Evolutionary conservation across 1,139 yeast species (phyloP).

Genomic region (Yarrowia galli): DNA sequence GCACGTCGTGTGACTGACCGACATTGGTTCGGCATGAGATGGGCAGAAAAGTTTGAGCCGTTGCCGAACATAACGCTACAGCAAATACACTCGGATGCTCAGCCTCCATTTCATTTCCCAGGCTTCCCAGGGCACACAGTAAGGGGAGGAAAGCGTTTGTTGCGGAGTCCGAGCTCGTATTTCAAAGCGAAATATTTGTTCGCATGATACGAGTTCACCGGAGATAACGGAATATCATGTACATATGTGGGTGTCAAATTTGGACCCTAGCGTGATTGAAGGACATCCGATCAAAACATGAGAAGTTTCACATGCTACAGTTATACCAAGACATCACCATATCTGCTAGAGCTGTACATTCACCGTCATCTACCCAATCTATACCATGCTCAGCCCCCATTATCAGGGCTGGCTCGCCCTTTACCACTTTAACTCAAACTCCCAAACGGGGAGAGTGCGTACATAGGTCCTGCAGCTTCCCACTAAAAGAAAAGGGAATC

Average conservation of each 20-base stretch:
- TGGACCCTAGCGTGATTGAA: too few species aligned
- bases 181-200: background rate
- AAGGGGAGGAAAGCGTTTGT: background rate
- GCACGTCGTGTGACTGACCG: background rate
- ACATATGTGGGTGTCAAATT: too few species aligned
- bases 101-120: slow-evolving; percentile 1
- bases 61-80: background rate
- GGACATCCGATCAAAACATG: too few species aligned
- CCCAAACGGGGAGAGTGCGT: slow-evolving; percentile 7
- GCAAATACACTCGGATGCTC: slow-evolving; percentile 1
- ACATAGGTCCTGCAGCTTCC: background rate
- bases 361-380: too few species aligned
- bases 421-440: slow-evolving; percentile 21
- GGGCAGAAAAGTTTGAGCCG: background rate
- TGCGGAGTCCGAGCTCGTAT: slow-evolving; percentile 23
- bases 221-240: background rate
- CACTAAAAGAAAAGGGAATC: background rate
- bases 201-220: background rate
- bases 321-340: too few species aligned
- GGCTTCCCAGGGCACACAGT: background rate
- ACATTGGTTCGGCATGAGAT: background rate
- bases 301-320: background rate
- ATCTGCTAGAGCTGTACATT: too few species aligned
- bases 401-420: slow-evolving; percentile 2
- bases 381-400: slow-evolving; percentile 15